Evolutionary conservation across 1,139 yeast species (phyloP).

Genomic region (Geotrichum citri-aurantii): DNA sequence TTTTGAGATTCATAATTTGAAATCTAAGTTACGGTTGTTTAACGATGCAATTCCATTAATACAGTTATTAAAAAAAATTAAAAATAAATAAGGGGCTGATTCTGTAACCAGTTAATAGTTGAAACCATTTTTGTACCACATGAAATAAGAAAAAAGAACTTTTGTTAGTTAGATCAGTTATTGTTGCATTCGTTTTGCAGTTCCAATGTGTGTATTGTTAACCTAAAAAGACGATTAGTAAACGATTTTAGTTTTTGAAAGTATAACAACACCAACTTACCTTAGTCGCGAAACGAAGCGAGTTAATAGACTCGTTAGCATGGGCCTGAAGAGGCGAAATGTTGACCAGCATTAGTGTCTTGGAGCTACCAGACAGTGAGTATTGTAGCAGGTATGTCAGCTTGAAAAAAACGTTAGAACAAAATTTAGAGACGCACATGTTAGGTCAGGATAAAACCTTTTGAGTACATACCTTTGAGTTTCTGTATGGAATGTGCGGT

Average conservation of each 20-base stretch:
- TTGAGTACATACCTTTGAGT: constrained; percentile 37
- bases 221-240: constrained; percentile 17
- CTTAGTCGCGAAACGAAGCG: constrained; percentile 83
- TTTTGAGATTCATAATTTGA: too few relatives aligned
- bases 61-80: neutral
- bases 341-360: constrained; percentile 90
- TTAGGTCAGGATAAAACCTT: neutral
- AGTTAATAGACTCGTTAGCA: constrained; percentile 72
- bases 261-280: constrained; percentile 18
- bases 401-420: constrained; percentile 18
- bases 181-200: constrained; percentile 7
- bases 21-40: too few relatives aligned
- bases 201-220: constrained; percentile 29
- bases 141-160: neutral
- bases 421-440: neutral
- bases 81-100: neutral
- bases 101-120: neutral
- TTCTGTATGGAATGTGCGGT: constrained; percentile 51
- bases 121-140: neutral
- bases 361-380: constrained; percentile 79
- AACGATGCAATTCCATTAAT: neutral
- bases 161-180: neutral
- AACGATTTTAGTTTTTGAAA: neutral
- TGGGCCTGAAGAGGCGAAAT: constrained; percentile 63
- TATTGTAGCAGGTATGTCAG: constrained; percentile 81